Conservation (phyloP, 352 stramenopile genomes). For the Pythium insidiosum region DNA sequence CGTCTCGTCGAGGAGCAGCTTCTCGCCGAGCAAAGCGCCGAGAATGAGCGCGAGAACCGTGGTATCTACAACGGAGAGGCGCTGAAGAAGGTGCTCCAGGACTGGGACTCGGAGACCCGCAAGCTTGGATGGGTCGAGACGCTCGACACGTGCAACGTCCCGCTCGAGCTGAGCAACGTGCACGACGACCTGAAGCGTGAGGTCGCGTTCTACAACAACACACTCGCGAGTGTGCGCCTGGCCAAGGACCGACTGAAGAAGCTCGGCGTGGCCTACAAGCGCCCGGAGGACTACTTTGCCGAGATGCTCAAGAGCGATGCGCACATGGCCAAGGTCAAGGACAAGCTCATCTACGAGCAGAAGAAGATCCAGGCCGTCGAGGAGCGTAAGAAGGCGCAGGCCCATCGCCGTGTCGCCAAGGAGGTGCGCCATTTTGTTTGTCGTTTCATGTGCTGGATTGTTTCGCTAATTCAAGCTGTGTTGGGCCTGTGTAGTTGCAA, state of each 20-base stretch:
- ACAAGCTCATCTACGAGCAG: conserved; percentile 98
- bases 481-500: too few species aligned
- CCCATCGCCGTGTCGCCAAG: conserved; percentile 95
- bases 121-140: conserved; percentile 71
- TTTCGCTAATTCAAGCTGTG: too few species aligned
- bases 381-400: conserved; percentile 95
- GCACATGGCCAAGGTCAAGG: conserved; percentile 95
- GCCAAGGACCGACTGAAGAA: conserved; percentile 67
- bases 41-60: conserved; percentile 30
- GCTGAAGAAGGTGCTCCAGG: conserved; percentile 38
- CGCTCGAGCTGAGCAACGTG: conserved; percentile 64
- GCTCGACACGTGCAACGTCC: conserved; percentile 55
- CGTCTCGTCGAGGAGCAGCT: conserved; percentile 64
- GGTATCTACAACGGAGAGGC: conserved; percentile 74
- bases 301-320: conserved; percentile 99
- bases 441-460: too few species aligned
- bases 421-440: conserved; percentile 43
- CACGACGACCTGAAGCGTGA: conserved; percentile 89
- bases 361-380: conserved; percentile 99
- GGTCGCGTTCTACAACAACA: conserved; percentile 97
- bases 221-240: conserved; percentile 50
- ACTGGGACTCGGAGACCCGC: conserved; percentile 41
- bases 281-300: conserved; percentile 96
- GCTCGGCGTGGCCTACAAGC: conserved; percentile 86
- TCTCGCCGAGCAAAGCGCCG: conserved; percentile 27